These are phyloP conservation scores for Marchantia polymorpha DNA, from an alignment of 225 moss, liverwort and hornwort genomes.

Conservation along the genomic window DNA sequence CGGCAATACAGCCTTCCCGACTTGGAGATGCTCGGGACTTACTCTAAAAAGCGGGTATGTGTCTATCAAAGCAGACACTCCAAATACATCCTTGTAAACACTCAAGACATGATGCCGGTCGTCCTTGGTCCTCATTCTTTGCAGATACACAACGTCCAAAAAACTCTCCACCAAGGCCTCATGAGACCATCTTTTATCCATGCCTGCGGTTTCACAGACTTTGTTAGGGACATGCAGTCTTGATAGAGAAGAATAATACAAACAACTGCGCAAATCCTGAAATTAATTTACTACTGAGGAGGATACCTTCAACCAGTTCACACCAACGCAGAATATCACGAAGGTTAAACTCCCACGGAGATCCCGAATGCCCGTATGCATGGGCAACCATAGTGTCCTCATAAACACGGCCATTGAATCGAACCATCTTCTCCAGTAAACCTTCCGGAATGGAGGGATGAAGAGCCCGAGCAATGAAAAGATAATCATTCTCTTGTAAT, in stretches of 20 bases:
- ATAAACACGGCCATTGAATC: conserved; percentile 72
- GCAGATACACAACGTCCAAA: conserved; percentile 85
- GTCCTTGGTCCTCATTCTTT: conserved; percentile 81
- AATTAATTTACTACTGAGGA: background rate
- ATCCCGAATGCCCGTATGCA: conserved; percentile 71
- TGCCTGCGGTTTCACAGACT: conserved; percentile 20
- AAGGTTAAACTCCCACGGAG: conserved; percentile 98
- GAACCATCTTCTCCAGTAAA: conserved; percentile 71
- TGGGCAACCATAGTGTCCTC: conserved; percentile 77
- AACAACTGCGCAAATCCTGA: background rate
- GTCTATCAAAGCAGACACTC: conserved; percentile 45
- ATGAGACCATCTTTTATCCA: conserved; percentile 18
- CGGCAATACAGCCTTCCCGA: conserved; percentile 63
- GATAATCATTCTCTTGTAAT: conserved; percentile 63
- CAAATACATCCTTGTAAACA: conserved; percentile 71
- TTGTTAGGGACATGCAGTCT: background rate
- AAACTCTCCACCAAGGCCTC: conserved; percentile 40
- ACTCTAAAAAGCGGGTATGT: conserved; percentile 63
- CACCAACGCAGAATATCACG: conserved; percentile 94
- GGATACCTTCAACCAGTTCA: conserved; percentile 67
- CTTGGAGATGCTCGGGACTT: conserved; percentile 54
- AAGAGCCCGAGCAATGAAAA: conserved; percentile 73
- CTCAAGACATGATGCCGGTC: conserved; percentile 73
- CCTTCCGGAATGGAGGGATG: conserved; percentile 66
- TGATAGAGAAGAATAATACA: background rate